phyloP scores from a whole-genome alignment of 75 land plant genomes.

The Sequoia sempervirens region DNA sequence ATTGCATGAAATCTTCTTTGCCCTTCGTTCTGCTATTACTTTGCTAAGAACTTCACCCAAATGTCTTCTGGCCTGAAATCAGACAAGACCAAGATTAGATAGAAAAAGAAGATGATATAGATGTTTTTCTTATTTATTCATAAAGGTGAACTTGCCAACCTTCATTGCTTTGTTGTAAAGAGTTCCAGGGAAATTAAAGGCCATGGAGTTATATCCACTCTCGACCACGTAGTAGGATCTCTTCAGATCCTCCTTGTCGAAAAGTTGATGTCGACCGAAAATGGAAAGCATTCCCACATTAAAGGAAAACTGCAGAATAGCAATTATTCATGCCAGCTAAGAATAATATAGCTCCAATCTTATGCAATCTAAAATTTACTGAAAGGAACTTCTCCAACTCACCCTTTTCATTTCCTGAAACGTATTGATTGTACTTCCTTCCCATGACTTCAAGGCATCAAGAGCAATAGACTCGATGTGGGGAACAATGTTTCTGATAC shows the following conservation, averaged over 20 bases:
- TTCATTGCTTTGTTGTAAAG: slow-evolving; percentile 47
- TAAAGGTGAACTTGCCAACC: slow-evolving; percentile 1
- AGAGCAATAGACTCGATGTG: slow-evolving; percentile 41
- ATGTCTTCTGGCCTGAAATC: slow-evolving; percentile 62
- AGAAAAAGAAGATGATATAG: background rate
- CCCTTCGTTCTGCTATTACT: slow-evolving; percentile 45
- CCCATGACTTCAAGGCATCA: slow-evolving; percentile 35
- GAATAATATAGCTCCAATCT: background rate
- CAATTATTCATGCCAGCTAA: background rate
- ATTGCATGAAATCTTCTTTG: slow-evolving; percentile 14
- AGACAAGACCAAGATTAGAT: background rate
- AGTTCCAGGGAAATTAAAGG: slow-evolving; percentile 53
- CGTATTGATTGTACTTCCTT: slow-evolving; percentile 26
- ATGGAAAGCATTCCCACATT: slow-evolving; percentile 48
- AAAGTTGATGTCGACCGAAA: slow-evolving; percentile 24
- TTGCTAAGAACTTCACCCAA: slow-evolving; percentile 44
- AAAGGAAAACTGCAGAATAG: slow-evolving; percentile 40
- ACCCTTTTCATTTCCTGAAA: slow-evolving; percentile 65
- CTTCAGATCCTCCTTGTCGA: slow-evolving; percentile 41
- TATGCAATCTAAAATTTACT: background rate
- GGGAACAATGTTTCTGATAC: slow-evolving; percentile 26
- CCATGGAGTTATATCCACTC: slow-evolving; percentile 66
- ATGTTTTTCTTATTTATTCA: slow-evolving; percentile 26
- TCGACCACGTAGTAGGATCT: slow-evolving; percentile 35
- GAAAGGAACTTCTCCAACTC: background rate